Base-by-base conservation (phyloP, 306 rosid species). In the Chamaecrista fasciculata region DNA sequence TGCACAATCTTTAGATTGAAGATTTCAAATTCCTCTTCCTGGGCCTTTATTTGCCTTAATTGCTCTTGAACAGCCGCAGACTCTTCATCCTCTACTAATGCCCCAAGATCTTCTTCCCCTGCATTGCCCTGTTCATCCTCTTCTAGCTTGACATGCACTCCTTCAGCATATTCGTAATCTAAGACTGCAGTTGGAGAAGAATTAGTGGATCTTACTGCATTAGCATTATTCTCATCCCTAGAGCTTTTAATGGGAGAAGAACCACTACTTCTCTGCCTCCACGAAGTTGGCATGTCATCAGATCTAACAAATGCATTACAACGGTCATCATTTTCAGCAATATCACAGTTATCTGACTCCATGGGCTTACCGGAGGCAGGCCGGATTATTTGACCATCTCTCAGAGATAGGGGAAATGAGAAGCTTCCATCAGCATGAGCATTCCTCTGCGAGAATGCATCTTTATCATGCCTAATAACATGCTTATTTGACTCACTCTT, bases 11-110 rank as follows among this genome's bases (percentile, higher is more conserved):
- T 91, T 67, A 95, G 96, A 81, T 91, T 87, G 88, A 95, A 95
- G 72, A 96, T 89, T 75, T 95, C 97, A 83, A 95, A 95, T 78
- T 91, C 97, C 70, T 91, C 96, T 85, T 91, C 99, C 78, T 95
- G 99, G 42, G 88, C 90, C 84, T 84, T 87, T 85, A 95, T 87
- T 81, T 95, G 99, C 85, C 93, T 81, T 65, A 91, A 92, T 89
- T 95, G 99, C 87, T 91, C 99, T 84, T 95, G 99, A 71, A 95
- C 95, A 57, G 97, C 99, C 63, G 96, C 95, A 36, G 94, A 91
- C 81, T 95, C 99, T 77, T 95, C 99, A 63, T 95, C 99, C 64
- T 95, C 99, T 18, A 89, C 87, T 55, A 84, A 87, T 55, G 89
- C 83, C 44, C 76, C 95, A 3, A 88, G 39, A 73, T 95, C 96